A percentile compares a stretch with the other conserved stretches of the same genome.
Evolutionary conservation across 768 basidiomycete species (phyloP).

Genomic region (Boletus bicolor): DNA sequence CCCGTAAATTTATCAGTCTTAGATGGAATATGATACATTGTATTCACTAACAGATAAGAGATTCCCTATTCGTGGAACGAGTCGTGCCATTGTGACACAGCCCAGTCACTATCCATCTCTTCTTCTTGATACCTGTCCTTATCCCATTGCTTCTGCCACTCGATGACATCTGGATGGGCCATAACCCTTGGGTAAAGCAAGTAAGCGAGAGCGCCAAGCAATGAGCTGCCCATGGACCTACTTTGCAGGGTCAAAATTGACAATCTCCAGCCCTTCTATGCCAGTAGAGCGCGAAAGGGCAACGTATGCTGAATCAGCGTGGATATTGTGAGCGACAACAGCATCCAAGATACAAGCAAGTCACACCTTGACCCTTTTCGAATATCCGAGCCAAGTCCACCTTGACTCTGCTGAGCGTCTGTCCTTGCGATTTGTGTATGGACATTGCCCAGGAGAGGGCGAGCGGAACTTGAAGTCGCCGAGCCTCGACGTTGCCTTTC

Average conservation of each 20-base stretch:
- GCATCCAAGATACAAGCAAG: not conserved
- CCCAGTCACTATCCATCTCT: conserved; percentile 33
- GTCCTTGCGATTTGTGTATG: conserved; percentile 98
- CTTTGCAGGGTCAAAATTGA: conserved; percentile 35
- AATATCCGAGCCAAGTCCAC: conserved; percentile 91
- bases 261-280: conserved; percentile 39
- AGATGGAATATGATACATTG: not conserved
- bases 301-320: conserved; percentile 30
- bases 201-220: not conserved
- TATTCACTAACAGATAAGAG: not conserved
- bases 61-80: conserved; percentile 20
- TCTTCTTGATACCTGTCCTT: conserved; percentile 27
- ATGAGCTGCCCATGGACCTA: conserved; percentile 9
- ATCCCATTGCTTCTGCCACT: conserved; percentile 32
- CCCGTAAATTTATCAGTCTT: conserved; percentile 6
- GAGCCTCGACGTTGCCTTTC: conserved; percentile 34
- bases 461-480: conserved; percentile 61
- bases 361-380: conserved; percentile 66
- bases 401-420: conserved; percentile 90
- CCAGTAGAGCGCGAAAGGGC: conserved; percentile 40
- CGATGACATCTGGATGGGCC: conserved; percentile 35
- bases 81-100: conserved; percentile 30
- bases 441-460: conserved; percentile 97
- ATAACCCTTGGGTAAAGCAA: conserved; percentile 26
- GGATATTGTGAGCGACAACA: not conserved